Evolutionary conservation across 1,284 basidiomycete genomes (phyloP).

Genomic region (Rhodotorula mucilaginosa): DNA sequence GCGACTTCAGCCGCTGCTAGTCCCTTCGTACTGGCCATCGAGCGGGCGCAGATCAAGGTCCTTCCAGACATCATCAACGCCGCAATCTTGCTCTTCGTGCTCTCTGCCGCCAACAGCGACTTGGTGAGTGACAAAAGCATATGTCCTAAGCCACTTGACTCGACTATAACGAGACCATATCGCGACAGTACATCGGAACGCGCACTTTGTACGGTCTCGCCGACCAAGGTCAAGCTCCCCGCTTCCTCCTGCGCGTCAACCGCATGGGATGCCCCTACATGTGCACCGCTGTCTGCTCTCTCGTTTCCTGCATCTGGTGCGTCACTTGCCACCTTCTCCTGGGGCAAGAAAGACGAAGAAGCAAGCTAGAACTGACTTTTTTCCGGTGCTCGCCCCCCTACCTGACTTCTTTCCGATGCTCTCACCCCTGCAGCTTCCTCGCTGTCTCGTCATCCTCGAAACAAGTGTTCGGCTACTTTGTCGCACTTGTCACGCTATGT

Average conservation of each 20-base stretch:
- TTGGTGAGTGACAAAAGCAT: conserved; percentile 46
- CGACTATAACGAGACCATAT: conserved; percentile 48
- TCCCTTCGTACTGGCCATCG: conserved; percentile 81
- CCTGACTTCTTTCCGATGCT: not conserved
- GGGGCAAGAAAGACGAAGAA: too few relatives aligned
- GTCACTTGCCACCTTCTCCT: conserved; percentile 34
- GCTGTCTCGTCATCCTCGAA: conserved; percentile 55
- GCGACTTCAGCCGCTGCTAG: conserved; percentile 55
- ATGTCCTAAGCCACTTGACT: not conserved
- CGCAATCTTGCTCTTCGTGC: conserved; percentile 66
- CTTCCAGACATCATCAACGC: conserved; percentile 70
- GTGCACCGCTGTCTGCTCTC: conserved; percentile 48
- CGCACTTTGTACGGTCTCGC: conserved; percentile 79
- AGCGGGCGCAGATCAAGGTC: conserved; percentile 65
- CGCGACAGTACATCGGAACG: conserved; percentile 62
- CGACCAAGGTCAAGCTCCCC: conserved; percentile 63
- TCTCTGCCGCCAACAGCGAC: conserved; percentile 78
- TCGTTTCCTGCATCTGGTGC: conserved; percentile 49
- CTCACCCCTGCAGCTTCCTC: conserved; percentile 58
- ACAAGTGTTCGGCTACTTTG: conserved; percentile 67
- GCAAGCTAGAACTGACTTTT: too few relatives aligned
- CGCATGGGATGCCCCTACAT: conserved; percentile 53
- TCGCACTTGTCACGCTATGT: conserved; percentile 43
- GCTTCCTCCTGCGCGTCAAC: conserved; percentile 56
- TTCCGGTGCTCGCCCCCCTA: too few relatives aligned